phyloP scores from a whole-genome alignment of 1,139 yeast genomes.

The Kodamaea arcana region DNA sequence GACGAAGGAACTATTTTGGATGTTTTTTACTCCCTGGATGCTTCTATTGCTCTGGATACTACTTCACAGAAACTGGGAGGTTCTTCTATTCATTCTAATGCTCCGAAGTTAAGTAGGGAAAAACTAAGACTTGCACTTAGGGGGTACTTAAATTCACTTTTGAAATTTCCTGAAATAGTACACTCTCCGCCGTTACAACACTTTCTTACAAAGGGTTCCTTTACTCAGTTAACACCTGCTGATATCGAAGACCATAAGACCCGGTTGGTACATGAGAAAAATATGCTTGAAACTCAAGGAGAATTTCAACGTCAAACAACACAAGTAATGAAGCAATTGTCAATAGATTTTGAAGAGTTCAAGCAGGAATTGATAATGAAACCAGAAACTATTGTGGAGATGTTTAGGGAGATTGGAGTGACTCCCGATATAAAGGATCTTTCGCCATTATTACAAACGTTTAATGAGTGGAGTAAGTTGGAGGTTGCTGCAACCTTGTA shows the following conservation, averaged over 20 bases:
- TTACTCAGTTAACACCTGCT: constrained; percentile 26
- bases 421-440: constrained; percentile 54
- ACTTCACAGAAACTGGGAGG: constrained; percentile 2
- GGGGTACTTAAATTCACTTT: constrained; percentile 58
- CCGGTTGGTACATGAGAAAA: constrained; percentile 58
- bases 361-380: constrained; percentile 48
- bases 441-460: constrained; percentile 62
- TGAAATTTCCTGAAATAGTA: constrained; percentile 52
- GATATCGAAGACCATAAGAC: constrained; percentile 54
- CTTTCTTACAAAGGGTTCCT: constrained; percentile 45
- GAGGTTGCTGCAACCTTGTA: constrained; percentile 82
- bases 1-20: constrained; percentile 23
- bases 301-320: constrained; percentile 70
- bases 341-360: constrained; percentile 49
- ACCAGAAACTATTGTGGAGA: constrained; percentile 44
- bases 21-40: constrained; percentile 31
- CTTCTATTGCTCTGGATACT: not conserved
- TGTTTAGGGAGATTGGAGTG: constrained; percentile 63
- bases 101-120: constrained; percentile 38
- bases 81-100: not conserved
- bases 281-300: constrained; percentile 59
- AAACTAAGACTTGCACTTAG: constrained; percentile 71
- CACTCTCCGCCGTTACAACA: constrained; percentile 46
- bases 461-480: constrained; percentile 76
- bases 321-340: constrained; percentile 37